Evolutionary conservation across 2,329 filamentous ascomycete genomes (phyloP), one percentile per base, ranked within the genome.

Genomic region (Nigrospora osmanthi): DNA sequence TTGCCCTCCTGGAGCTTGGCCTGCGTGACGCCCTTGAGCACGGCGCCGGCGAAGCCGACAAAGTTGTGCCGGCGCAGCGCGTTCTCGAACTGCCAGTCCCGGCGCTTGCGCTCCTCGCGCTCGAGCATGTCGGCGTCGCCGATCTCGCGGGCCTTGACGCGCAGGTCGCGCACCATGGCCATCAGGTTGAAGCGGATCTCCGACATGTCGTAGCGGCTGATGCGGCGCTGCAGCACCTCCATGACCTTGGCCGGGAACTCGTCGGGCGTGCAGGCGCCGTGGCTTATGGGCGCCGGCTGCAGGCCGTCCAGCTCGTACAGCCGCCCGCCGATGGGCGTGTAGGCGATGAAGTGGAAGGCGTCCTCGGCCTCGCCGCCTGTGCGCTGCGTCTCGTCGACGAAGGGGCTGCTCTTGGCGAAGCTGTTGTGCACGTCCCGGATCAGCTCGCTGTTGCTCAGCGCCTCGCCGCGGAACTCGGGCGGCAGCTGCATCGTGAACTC

Each of bases 151-250:
- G 91, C 91, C 40, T 80, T 74, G 38, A 86, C 71, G 37, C 93
- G 76, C 60, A 90, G 71, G 68, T 98, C 93, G 52, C 84, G 76
- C 54, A 91, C 87, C 77, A 95, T 90, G 38, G 91, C 93, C 62
- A 98, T 79, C 44, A 98, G 74, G 65, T 98, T 98, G 73, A 98
- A 98, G 38, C 89, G 78, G 50, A 97, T 96, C 73, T 98, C 93
- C 1, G 81, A 78, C 15, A 80, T 71, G 14, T 89, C 89, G 65
- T 98, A 97, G 46, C 91, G 77, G 48, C 78, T 83, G 54, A 98
- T 86, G 44, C 93, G 80, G 46, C 85, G 75, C 67, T 88, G 87
- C 47, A 98, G 72, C 34, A 97, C 90, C n/a, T 87, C 73, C 51
- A 95, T 88, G 40, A 97, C 85, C 56, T 83, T 85, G 45, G 80